Conservation (phyloP, 306 rosid species). For the Cicer cuneatum region DNA sequence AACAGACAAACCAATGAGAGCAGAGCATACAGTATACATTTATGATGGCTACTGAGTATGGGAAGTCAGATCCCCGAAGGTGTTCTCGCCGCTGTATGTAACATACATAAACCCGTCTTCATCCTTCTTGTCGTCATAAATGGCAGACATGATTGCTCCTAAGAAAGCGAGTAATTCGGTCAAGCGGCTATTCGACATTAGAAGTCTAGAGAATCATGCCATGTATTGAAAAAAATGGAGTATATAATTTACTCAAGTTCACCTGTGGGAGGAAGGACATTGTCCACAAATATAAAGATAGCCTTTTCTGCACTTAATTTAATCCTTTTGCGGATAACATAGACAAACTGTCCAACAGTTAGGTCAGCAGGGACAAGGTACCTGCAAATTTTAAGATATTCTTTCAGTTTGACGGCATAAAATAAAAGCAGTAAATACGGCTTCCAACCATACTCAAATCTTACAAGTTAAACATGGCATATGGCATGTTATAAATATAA, state of each 20-base stretch:
- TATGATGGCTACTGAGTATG: slow-evolving; percentile 23
- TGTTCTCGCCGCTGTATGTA: slow-evolving; percentile 86
- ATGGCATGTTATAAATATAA: too few species aligned
- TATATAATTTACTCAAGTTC: slow-evolving; percentile 28
- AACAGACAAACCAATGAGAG: slow-evolving; percentile 42
- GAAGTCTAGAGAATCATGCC: slow-evolving; percentile 35
- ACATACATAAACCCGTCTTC: slow-evolving; percentile 86
- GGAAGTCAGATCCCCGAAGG: slow-evolving; percentile 59
- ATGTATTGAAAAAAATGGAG: not conserved
- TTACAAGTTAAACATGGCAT: too few species aligned
- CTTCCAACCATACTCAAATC: too few species aligned
- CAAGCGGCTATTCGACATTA: slow-evolving; percentile 1
- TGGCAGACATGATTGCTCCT: slow-evolving; percentile 87
- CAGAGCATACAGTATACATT: slow-evolving; percentile 30
- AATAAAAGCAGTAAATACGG: not conserved
- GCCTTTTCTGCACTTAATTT: slow-evolving; percentile 88
- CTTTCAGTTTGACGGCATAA: slow-evolving; percentile 28
- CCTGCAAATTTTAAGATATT: slow-evolving; percentile 48
- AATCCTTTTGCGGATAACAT: slow-evolving; percentile 87
- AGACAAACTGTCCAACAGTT: slow-evolving; percentile 86
- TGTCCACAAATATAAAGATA: slow-evolving; percentile 86
- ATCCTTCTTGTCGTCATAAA: slow-evolving; percentile 87
- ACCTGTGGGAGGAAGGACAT: slow-evolving; percentile 93
- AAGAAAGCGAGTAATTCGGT: slow-evolving; percentile 38
- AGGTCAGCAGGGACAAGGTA: slow-evolving; percentile 90